Conservation (phyloP, 1,139 yeast species). For the Hemisphaericaspora xylanilytica region DNA sequence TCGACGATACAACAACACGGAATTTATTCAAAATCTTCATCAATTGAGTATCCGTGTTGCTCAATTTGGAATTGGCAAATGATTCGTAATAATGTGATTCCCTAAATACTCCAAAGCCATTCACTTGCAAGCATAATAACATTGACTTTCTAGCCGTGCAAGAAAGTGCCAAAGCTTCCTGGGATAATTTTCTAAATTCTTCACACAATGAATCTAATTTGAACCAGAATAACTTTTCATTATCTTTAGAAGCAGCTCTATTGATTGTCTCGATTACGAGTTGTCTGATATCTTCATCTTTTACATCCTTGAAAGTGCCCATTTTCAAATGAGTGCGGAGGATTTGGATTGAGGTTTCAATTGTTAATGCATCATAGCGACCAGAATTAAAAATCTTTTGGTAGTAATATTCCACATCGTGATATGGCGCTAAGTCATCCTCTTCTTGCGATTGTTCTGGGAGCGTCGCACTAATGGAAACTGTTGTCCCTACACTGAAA, state of each 20-base stretch:
- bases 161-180: slow-evolving; percentile 44
- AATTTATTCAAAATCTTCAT: slow-evolving; percentile 23
- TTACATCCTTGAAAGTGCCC: slow-evolving; percentile 4
- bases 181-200: slow-evolving; percentile 58
- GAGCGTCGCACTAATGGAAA: slow-evolving; percentile 20
- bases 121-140: slow-evolving; percentile 27
- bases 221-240: slow-evolving; percentile 40
- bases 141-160: slow-evolving; percentile 13
- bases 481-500: slow-evolving; percentile 18
- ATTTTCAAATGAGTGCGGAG: slow-evolving; percentile 25
- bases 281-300: slow-evolving; percentile 17
- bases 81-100: slow-evolving; percentile 34
- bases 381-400: slow-evolving; percentile 48
- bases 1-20: slow-evolving; percentile 24
- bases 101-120: slow-evolving; percentile 35
- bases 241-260: slow-evolving; percentile 9
- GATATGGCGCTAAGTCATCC: slow-evolving; percentile 25
- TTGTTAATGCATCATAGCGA: slow-evolving; percentile 41
- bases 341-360: slow-evolving; percentile 40
- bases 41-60: slow-evolving; percentile 16
- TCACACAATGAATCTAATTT: slow-evolving; percentile 62
- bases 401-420: slow-evolving; percentile 36
- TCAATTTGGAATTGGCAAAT: slow-evolving; percentile 15
- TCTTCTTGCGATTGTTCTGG: slow-evolving; percentile 12
- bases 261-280: slow-evolving; percentile 24